Evolutionary conservation across 1,284 basidiomycete genomes (phyloP), one percentile per base, ranked within the genome.

Genomic region (Wallemia mellicola): DNA sequence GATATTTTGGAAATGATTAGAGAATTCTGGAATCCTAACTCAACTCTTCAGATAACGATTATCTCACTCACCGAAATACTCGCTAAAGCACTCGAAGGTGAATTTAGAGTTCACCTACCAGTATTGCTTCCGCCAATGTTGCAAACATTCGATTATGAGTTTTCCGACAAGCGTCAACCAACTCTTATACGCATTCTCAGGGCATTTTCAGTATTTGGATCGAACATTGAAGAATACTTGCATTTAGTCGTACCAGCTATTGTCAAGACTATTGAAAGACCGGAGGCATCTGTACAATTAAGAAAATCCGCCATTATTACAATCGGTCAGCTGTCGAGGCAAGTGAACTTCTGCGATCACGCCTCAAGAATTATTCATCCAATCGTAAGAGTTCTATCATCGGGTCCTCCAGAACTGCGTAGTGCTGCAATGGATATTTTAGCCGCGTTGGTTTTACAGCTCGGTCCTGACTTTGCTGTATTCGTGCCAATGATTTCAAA

Each of bases 271-370:
- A 91, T 91, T 64, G 94, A 98, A 70, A 77, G 86, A 58, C 71
- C 78, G 0, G 87, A 91, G 64, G 82, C 79, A 0, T 77, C 82
- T 1, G 76, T 78, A 1, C 72, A 78, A 27, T 73, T 98, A 57
- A 81, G 92, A 54, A 88, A 86, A 69, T 79, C 82, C 57, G 91
- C 92, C 0, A 83, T 98, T 58, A 79, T 85, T 63, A 92, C 88
- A 0, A 85, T 96, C 22, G 89, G 89, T 55, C 84, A 86, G 27
- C 73, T 99, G 22, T 89, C 88, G 17, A 78, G 83, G 63, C 81
- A 92, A 63, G 88, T 98, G 66, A 96, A 98, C 71, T 95, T 99
- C 68, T 91, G 86, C n/a, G 94, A 98, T 67, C 91, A 98, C 66
- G 89, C 92, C 7, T 94, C 89, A 22, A 79, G 92, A 57, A 95